Evolutionary conservation across 176 grass and related monocot species (phyloP), one percentile per base, ranked within the genome.

Genomic region (Oryza coarctata): DNA sequence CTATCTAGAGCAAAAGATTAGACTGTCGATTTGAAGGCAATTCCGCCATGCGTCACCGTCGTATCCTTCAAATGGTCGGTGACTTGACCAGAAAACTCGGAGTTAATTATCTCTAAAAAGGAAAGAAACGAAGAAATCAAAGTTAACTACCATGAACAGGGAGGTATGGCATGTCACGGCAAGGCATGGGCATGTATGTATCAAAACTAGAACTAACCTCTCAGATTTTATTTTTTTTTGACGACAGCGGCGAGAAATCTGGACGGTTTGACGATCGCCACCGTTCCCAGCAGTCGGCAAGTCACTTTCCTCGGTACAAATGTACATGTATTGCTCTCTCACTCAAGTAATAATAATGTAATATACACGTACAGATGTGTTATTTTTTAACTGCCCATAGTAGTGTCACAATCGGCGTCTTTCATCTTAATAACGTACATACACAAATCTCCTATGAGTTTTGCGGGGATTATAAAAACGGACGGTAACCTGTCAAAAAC

Each of bases 211-310:
- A 45, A 5, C 60, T 28, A n/a, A 1, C 4, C 75, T 41, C 10
- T 57, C 9, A 10, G 1, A n/a, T 45, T 13, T 39, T 39, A 14
- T 33, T 3, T 12, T 39, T 39, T 23, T 33, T 3, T 12, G 18
- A 30, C 55, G 65, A 63, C 39, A 31, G 2, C 18, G 55, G 38
- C 23, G 47, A 36, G 68, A 10, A 2, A 25, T 41, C n/a, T 33
- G 39, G 75, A 38, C 39, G 67, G 39, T 18, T 20, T 74, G n/a
- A 14, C 70, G 11, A 20, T 5, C n/a, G 31, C 63, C 62, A 62
- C 47, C 82, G 32, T 78, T 47, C 64, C 20, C 64, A 28, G 18
- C 29, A 52, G 73, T 87, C 73, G 52, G 85, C 79, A 55, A 32
- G 79, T 70, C 79, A 30, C 62, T 61, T 45, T 40, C 20, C 18